Percentiles rank a stretch among this genome's conserved stretches.
Evolutionary conservation across 2,329 filamentous ascomycete genomes (phyloP).

Genomic region (Emericellopsis cladophorae): DNA sequence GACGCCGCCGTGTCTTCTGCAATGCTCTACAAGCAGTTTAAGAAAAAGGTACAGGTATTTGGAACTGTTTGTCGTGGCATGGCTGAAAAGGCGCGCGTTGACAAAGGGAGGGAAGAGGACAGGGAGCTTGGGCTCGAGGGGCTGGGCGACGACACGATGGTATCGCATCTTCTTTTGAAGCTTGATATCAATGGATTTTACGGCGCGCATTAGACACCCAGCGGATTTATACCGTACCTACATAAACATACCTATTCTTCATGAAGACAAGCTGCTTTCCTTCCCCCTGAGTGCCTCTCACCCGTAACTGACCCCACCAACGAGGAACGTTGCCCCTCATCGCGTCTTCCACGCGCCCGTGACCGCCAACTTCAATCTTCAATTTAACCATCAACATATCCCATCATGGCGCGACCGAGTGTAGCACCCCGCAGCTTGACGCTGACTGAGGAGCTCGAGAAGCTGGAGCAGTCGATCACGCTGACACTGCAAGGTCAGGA

Average conservation of each 20-base stretch:
- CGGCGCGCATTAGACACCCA: slow-evolving; percentile 11
- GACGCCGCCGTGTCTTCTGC: slow-evolving; percentile 3
- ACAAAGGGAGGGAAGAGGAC: slow-evolving; percentile 7
- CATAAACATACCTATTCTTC: too few species aligned
- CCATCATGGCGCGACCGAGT: slow-evolving; percentile 35
- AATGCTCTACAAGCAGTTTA: slow-evolving; percentile 50
- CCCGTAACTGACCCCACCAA: not conserved
- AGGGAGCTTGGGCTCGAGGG: slow-evolving; percentile 21
- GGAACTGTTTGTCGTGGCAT: slow-evolving; percentile 58
- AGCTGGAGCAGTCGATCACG: slow-evolving; percentile 91
- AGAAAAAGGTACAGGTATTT: slow-evolving; percentile 62
- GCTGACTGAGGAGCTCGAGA: slow-evolving; percentile 89
- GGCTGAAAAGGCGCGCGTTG: slow-evolving; percentile 44
- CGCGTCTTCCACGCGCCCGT: slow-evolving; percentile 14
- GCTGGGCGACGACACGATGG: slow-evolving; percentile 39
- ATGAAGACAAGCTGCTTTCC: not conserved
- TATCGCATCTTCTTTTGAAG: slow-evolving; percentile 55
- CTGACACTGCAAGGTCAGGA: slow-evolving; percentile 74
- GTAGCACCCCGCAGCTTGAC: slow-evolving; percentile 48
- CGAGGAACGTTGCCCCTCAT: slow-evolving; percentile 14
- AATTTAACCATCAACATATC: not conserved
- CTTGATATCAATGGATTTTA: slow-evolving; percentile 65
- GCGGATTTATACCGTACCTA: too few species aligned
- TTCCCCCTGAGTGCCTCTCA: not conserved
- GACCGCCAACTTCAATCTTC: not conserved